Evolutionary conservation across 2,329 filamentous ascomycete genomes (phyloP).

Genomic region (Aspergillus eucalypticola): DNA sequence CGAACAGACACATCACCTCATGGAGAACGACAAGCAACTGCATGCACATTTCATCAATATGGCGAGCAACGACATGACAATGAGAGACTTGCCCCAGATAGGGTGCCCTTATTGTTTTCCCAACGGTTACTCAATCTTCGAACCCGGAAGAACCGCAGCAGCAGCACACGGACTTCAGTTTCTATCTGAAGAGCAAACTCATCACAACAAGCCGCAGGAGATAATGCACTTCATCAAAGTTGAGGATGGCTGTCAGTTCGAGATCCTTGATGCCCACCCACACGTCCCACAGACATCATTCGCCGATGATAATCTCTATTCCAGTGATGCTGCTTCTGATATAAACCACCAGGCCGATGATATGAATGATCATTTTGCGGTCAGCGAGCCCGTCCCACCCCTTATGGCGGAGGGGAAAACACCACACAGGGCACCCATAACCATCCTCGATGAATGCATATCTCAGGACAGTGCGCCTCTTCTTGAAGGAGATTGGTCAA

Average conservation of each 20-base stretch:
- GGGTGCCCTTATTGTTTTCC: conserved; percentile 12
- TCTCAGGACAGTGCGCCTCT: neutral
- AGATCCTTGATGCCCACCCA: neutral
- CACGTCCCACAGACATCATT: neutral
- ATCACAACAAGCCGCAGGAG: neutral
- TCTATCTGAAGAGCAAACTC: conserved; percentile 8
- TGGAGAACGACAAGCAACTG: conserved; percentile 7
- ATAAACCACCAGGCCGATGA: conserved; percentile 18
- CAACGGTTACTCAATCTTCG: conserved; percentile 4
- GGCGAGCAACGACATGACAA: conserved; percentile 9
- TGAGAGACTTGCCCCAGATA: neutral
- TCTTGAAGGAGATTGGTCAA: conserved; percentile 11
- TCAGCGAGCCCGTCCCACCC: conserved; percentile 10
- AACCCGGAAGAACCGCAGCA: neutral
- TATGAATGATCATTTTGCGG: conserved; percentile 4
- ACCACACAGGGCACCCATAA: neutral
- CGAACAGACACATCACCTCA: neutral
- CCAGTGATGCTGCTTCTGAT: neutral
- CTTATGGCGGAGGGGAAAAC: conserved; percentile 1
- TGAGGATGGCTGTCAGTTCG: neutral
- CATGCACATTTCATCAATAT: conserved; percentile 2
- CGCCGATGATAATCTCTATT: neutral
- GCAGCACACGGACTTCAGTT: conserved; percentile 1
- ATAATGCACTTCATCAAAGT: neutral
- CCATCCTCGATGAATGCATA: conserved; percentile 4